Evolutionary conservation across 768 basidiomycete species (phyloP).

Genomic region (Basidioascus undulatus): DNA sequence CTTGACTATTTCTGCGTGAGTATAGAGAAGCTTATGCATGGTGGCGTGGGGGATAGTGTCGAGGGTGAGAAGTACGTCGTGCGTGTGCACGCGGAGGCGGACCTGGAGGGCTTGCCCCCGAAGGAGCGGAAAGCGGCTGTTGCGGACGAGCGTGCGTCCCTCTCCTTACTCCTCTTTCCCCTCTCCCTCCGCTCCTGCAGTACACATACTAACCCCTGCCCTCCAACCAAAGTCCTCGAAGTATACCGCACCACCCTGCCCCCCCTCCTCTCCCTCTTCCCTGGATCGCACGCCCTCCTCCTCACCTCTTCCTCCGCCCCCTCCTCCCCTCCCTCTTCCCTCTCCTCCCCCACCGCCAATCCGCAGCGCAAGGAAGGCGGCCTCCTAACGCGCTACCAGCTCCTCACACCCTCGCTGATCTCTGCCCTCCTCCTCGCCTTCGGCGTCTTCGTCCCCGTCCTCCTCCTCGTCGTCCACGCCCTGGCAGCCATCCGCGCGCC

Average conservation of each 20-base stretch:
- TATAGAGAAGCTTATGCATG: no score
- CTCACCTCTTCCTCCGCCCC: neutral
- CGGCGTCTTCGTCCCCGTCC: conserved; percentile 19
- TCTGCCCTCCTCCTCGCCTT: conserved; percentile 35
- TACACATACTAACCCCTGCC: conserved; percentile 25
- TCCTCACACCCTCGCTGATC: conserved; percentile 53
- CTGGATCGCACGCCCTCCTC: neutral
- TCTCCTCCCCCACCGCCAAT: conserved; percentile 16
- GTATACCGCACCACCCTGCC: conserved; percentile 35
- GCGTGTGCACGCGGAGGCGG: conserved; percentile 20
- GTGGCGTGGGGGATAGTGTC: no score
- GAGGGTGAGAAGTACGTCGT: no score
- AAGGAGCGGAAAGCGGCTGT: conserved; percentile 22
- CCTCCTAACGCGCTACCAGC: conserved; percentile 44
- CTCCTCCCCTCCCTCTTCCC: neutral
- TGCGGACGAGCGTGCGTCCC: conserved; percentile 30
- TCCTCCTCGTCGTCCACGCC: neutral
- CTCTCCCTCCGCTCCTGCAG: conserved; percentile 16
- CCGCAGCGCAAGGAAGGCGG: neutral
- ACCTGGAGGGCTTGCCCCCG: conserved; percentile 28
- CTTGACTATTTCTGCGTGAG: no score
- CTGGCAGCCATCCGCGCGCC: conserved; percentile 25
- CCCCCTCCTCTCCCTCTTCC: conserved; percentile 23
- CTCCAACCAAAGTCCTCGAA: conserved; percentile 27
- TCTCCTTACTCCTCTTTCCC: neutral